A percentile compares a stretch with the other conserved stretches of the same genome.
phyloP scores from a whole-genome alignment of 768 basidiomycete species.

The Leucocoprinus birnbaumii region DNA sequence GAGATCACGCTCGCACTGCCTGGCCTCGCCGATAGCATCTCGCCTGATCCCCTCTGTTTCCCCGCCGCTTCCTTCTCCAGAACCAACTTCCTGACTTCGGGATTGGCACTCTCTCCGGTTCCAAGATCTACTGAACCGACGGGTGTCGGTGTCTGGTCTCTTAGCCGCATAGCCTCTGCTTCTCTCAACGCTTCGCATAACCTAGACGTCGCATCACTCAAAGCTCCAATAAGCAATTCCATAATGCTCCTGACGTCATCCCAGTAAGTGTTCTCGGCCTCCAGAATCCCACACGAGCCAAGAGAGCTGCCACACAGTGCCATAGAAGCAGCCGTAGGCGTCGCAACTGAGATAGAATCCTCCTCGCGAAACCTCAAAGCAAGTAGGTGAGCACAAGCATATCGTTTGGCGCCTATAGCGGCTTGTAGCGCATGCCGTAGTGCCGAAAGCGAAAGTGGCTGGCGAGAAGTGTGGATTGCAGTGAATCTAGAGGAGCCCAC shows the following conservation, averaged over 20 bases:
- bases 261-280: constrained; percentile 77
- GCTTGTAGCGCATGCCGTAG: constrained; percentile 59
- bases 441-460: constrained; percentile 66
- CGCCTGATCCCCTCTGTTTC: constrained; percentile 4
- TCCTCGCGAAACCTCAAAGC: constrained; percentile 62
- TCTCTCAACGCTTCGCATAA: constrained; percentile 64
- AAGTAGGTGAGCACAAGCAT: constrained; percentile 75
- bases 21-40: constrained; percentile 10
- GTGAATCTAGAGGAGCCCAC: constrained; percentile 62
- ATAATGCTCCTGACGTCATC: constrained; percentile 80
- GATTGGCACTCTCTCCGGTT: constrained; percentile 4
- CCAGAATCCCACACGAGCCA: background rate
- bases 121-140: constrained; percentile 6
- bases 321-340: background rate
- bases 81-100: constrained; percentile 6
- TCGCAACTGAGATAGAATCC: constrained; percentile 2
- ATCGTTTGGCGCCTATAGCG: constrained; percentile 71
- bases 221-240: constrained; percentile 61
- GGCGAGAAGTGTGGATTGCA: constrained; percentile 52
- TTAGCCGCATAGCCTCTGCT: constrained; percentile 47
- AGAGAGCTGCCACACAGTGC: background rate
- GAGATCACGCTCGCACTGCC: constrained; percentile 26
- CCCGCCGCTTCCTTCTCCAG: constrained; percentile 8
- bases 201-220: constrained; percentile 61
- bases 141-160: constrained; percentile 49